Evolutionary conservation across 2,329 filamentous ascomycete genomes (phyloP), one percentile per base, ranked within the genome.

Genomic region (Colletotrichum musae): DNA sequence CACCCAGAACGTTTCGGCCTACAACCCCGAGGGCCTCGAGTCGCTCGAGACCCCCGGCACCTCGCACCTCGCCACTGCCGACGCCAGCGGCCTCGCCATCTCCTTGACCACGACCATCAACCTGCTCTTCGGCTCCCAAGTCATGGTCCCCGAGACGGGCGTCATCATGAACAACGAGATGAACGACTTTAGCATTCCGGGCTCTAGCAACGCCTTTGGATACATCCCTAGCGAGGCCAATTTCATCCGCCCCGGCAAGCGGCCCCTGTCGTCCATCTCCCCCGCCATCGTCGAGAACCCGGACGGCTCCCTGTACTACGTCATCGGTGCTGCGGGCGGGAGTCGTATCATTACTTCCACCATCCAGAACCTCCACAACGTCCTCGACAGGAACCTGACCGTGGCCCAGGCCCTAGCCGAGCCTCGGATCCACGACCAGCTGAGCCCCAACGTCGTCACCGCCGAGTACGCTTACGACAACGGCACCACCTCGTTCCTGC

Each of bases 91-190:
- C 0, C 80, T 97, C 73, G 88, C 93, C 9, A 87, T 97, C 58
- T 92, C 92, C 0, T 83, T 94, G 2, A 97, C 94, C 0, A 94
- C 93, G 0, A 97, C 94, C 0, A 83, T 97, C 70, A 97, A 97
- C 77, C 83, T 94, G 7, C 83, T 93, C 2, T 97, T 97, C 73
- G 94, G 94, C 12, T 93, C 90, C 9, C 86, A 87, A 3, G 74
- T 97, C 52, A 88, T 96, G 74, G 89, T 96, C 0, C 94, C 94
- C 0, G 93, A 96, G 76, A 96, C 93, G 0, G 94, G 94, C 3
- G 84, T 96, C 51, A 92, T 95, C 60, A 91, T 95, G 81, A 89
- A 88, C 75, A 80, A 87, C 70, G 84, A 89, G 74, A 86, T 86
- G 83, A 85, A 89, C 82, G 93, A 95, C 77, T 97, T 97, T 80